Conservation (phyloP, 1,284 basidiomycete genomes). For the Papiliotrema flavescens region DNA sequence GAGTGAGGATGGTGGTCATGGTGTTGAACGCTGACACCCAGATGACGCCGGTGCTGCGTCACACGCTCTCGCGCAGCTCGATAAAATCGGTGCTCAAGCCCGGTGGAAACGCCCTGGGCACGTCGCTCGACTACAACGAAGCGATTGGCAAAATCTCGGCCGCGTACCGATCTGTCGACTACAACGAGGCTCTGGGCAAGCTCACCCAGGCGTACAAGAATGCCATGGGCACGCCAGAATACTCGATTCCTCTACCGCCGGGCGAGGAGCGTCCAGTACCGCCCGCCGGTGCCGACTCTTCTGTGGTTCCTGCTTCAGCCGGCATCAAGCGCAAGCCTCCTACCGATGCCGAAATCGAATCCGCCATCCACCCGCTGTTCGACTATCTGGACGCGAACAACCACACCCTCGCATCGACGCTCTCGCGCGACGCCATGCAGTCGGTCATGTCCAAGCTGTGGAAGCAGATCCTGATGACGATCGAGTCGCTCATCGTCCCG, state of each 20-base stretch:
- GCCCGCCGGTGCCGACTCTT: constrained; percentile 45
- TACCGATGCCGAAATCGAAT: constrained; percentile 94
- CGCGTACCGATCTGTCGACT: constrained; percentile 73
- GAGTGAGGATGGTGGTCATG: constrained; percentile 23
- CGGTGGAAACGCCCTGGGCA: constrained; percentile 36
- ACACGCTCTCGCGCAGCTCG: constrained; percentile 75
- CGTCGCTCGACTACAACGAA: constrained; percentile 73
- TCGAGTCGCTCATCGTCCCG: constrained; percentile 88
- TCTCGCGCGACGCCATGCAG: constrained; percentile 81
- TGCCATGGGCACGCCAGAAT: constrained; percentile 55
- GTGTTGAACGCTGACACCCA: constrained; percentile 39
- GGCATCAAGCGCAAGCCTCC: constrained; percentile 56
- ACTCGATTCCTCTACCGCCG: constrained; percentile 70
- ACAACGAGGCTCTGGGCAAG: constrained; percentile 62
- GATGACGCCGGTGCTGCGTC: constrained; percentile 93
- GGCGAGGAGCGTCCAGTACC: constrained; percentile 52
- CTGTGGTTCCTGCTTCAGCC: constrained; percentile 3
- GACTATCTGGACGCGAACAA: constrained; percentile 97
- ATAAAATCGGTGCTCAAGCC: constrained; percentile 73
- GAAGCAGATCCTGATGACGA: constrained; percentile 89
- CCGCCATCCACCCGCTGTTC: constrained; percentile 85
- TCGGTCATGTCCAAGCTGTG: constrained; percentile 91
- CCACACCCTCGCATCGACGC: constrained; percentile 82
- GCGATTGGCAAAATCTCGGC: constrained; percentile 64
- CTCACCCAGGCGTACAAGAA: constrained; percentile 75